Evolutionary conservation across 805 yeast species (phyloP).

Genomic region (Myxozyma kluyveri): DNA sequence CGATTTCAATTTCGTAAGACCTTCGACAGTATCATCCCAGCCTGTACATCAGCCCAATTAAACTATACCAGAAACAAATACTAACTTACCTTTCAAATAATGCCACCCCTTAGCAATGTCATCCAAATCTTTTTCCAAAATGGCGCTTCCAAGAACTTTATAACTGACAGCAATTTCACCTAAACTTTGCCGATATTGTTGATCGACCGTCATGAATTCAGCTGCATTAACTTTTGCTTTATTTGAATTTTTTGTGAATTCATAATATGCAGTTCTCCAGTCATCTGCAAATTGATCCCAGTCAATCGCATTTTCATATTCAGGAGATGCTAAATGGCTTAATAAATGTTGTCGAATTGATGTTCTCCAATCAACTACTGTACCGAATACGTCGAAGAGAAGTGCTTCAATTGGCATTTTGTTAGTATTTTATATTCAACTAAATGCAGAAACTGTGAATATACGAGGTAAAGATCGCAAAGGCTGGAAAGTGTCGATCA

Average conservation of each 20-base stretch:
- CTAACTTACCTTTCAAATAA: conserved; percentile 16
- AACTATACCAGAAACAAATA: neutral
- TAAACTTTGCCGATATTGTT: conserved; percentile 11
- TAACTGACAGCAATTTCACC: conserved; percentile 11
- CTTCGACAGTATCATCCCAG: conserved; percentile 26
- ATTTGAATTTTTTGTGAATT: conserved; percentile 8
- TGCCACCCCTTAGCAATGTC: conserved; percentile 25
- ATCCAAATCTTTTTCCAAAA: conserved; percentile 17
- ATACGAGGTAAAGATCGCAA: too few species aligned
- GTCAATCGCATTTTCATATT: conserved; percentile 4
- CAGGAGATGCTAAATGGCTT: conserved; percentile 2
- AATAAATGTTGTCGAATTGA: conserved; percentile 10
- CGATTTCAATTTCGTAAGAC: conserved; percentile 17
- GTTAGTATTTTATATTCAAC: too few species aligned
- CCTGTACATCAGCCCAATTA: conserved; percentile 5
- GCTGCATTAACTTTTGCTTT: neutral
- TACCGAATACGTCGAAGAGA: conserved; percentile 26
- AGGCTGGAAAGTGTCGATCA: too few species aligned
- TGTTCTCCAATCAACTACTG: conserved; percentile 29
- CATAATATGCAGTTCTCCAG: conserved; percentile 22
- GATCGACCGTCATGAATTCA: conserved; percentile 19
- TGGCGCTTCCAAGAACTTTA: conserved; percentile 3
- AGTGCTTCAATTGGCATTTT: conserved; percentile 19
- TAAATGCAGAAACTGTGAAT: too few species aligned
- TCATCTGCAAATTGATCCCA: conserved; percentile 21